These are phyloP conservation scores for Sisymbrium altissimum DNA, from an alignment of 345 rosid genomes.

Conservation along the genomic window DNA sequence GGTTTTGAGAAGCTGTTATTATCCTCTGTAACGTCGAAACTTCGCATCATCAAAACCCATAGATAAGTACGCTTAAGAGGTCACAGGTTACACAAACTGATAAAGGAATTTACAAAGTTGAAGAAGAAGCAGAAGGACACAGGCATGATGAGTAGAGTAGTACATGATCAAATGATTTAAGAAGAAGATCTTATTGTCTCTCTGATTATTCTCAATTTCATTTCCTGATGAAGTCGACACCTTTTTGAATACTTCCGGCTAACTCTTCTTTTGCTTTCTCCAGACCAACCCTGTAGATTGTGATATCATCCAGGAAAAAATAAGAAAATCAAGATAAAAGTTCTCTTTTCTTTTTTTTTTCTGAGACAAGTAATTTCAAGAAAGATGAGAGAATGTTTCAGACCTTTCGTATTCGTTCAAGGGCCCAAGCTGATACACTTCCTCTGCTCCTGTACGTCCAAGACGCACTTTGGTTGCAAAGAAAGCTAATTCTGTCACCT, in stretches of 20 bases:
- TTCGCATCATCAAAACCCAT: not conserved
- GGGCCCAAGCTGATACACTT: constrained; percentile 65
- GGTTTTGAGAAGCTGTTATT: not conserved
- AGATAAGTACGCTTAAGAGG: constrained; percentile 7
- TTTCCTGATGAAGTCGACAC: constrained; percentile 59
- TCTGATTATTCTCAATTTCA: constrained; percentile 25
- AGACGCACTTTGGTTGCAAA: constrained; percentile 77
- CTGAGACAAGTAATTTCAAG: not conserved
- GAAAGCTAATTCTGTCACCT: constrained; percentile 83
- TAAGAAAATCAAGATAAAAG: not conserved
- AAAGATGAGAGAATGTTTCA: not conserved
- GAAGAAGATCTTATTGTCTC: constrained; percentile 2
- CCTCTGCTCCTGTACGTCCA: constrained; percentile 68
- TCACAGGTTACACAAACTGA: constrained; percentile 12
- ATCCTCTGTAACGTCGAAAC: not conserved
- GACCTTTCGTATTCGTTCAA: constrained; percentile 72
- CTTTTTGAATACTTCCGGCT: constrained; percentile 73
- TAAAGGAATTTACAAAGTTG: constrained; percentile 24
- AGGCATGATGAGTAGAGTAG: not conserved
- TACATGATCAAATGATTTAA: constrained; percentile 6
- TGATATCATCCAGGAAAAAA: not conserved
- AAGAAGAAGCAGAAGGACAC: not conserved
- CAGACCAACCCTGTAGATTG: constrained; percentile 49
- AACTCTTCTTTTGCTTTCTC: constrained; percentile 74
- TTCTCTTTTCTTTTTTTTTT: not conserved